These are phyloP conservation scores for Pouteria glomerata DNA, from an alignment of 148 eudicot species.

Conservation along the genomic window DNA sequence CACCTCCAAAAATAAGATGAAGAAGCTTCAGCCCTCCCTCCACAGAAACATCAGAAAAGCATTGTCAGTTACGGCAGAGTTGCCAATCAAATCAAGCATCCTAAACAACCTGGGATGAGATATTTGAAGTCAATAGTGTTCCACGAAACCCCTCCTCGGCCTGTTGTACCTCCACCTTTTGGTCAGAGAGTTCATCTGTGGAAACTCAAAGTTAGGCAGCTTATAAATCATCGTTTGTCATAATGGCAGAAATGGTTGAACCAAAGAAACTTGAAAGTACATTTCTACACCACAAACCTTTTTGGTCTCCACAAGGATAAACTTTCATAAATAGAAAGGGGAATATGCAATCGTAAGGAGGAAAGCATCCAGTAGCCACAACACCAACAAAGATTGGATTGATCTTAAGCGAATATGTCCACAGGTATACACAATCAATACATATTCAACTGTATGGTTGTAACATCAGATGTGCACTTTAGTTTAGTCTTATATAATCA, in stretches of 20 bases:
- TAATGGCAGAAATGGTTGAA: neutral
- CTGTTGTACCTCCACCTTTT: conserved; percentile 58
- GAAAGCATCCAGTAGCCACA: neutral
- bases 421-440: no score
- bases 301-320: neutral
- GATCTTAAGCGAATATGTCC: neutral
- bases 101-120: conserved; percentile 53
- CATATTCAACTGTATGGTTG: no score
- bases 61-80: neutral
- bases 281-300: neutral
- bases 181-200: conserved; percentile 84
- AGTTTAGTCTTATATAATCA: no score
- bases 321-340: neutral
- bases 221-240: neutral
- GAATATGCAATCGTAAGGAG: neutral
- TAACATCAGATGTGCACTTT: no score
- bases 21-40: neutral
- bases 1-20: conserved; percentile 5
- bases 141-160: conserved; percentile 96
- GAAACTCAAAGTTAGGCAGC: neutral
- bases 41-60: conserved; percentile 9
- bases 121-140: conserved; percentile 67
- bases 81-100: conserved; percentile 21
- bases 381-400: neutral
- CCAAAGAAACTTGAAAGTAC: neutral